These are phyloP conservation scores for Axilococcus clingmanii DNA, from an alignment of 139 green algal genomes.

Conservation along the genomic window DNA sequence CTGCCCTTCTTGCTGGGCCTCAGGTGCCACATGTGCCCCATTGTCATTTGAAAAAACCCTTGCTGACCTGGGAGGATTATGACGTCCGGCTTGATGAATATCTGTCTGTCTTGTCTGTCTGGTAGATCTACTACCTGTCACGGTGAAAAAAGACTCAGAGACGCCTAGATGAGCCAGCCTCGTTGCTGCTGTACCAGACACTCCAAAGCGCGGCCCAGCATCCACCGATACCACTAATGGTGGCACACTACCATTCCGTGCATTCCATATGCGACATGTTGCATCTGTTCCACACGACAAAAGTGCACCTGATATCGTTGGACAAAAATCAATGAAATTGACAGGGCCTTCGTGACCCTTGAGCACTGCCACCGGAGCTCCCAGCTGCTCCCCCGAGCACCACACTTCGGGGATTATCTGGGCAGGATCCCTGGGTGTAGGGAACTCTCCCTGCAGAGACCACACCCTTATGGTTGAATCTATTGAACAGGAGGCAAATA, in stretches of 20 bases:
- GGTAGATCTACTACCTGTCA: background rate
- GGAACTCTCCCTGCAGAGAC: slow-evolving; percentile 9
- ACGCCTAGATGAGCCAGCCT: background rate
- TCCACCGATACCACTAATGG: slow-evolving; percentile 30
- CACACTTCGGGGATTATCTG: too few relatives aligned
- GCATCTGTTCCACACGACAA: slow-evolving; percentile 65
- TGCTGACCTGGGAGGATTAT: too few relatives aligned
- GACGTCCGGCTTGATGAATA: too few relatives aligned
- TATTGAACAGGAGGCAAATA: slow-evolving; percentile 49
- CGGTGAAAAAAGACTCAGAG: background rate
- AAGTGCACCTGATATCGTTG: slow-evolving; percentile 30
- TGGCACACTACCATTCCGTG: slow-evolving; percentile 8
- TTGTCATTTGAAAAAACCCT: too few relatives aligned
- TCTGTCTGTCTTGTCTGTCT: background rate
- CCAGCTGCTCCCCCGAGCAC: slow-evolving; percentile 20
- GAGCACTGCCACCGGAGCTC: slow-evolving; percentile 47
- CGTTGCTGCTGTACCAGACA: background rate
- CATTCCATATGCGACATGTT: slow-evolving; percentile 63
- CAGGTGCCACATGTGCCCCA: background rate
- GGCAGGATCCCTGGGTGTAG: background rate
- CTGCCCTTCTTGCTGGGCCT: background rate
- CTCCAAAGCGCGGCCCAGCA: background rate
- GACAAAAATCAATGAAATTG: slow-evolving; percentile 59
- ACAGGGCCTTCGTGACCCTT: slow-evolving; percentile 43
- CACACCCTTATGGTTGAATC: slow-evolving; percentile 54